Conservation (phyloP, 2,329 filamentous ascomycete species). For the Akanthomyces dipterigenus region DNA sequence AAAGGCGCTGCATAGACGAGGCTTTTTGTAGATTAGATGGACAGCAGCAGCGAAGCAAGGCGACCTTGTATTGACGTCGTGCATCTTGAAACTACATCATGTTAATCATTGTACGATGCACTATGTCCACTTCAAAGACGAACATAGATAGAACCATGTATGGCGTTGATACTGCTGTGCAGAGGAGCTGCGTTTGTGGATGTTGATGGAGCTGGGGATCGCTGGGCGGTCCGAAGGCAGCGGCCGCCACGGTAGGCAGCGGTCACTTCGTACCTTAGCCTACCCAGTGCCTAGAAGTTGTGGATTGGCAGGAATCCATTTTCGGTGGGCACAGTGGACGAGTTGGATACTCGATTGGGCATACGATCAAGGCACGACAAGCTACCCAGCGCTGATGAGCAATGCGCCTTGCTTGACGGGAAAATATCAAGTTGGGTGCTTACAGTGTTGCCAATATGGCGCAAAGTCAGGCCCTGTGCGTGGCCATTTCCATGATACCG, state of each 20-base stretch:
- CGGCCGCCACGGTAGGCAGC: neutral
- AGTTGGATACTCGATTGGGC: conserved; percentile 1
- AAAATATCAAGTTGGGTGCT: neutral
- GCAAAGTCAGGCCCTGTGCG: neutral
- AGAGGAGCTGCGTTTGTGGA: neutral
- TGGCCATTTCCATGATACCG: neutral
- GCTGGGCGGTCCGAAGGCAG: neutral
- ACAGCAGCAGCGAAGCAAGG: neutral
- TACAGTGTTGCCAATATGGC: neutral
- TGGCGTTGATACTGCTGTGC: neutral
- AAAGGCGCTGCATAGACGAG: neutral
- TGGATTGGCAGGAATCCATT: neutral
- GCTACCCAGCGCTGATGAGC: neutral
- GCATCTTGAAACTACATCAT: neutral
- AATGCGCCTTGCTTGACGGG: neutral
- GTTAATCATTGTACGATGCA: neutral
- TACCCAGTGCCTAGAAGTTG: too few relatives aligned
- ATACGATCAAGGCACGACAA: neutral
- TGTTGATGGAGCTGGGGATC: neutral
- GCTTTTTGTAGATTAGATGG: neutral
- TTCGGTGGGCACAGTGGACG: neutral
- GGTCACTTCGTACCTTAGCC: neutral
- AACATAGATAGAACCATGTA: neutral
- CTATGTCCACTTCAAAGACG: neutral
- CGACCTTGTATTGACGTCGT: neutral